phyloP scores from a whole-genome alignment of 2,329 filamentous ascomycete species.

The Aureobasidium sp. region DNA sequence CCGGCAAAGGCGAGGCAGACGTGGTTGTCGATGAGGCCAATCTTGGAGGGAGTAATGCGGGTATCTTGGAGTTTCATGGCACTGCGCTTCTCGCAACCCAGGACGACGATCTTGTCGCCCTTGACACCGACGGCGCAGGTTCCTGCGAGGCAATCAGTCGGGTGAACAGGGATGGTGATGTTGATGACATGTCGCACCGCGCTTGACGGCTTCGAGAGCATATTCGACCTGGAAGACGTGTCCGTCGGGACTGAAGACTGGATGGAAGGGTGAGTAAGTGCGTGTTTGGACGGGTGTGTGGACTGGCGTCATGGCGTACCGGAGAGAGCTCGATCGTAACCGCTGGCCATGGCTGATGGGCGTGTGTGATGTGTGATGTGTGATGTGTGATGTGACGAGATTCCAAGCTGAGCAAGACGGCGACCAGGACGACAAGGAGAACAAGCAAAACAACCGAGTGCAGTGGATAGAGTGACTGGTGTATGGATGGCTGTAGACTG shows the following conservation, averaged over 20 bases:
- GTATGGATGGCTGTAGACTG: not conserved
- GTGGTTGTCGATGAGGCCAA: constrained; percentile 90
- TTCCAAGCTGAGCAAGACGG: no score
- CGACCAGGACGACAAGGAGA: not conserved
- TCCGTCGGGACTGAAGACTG: constrained; percentile 97
- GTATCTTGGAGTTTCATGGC: constrained; percentile 99
- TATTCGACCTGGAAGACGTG: constrained; percentile 99
- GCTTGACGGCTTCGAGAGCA: constrained; percentile 95
- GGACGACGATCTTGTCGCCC: constrained; percentile 85
- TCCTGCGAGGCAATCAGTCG: constrained; percentile 45
- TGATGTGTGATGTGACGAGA: not conserved
- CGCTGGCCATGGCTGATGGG: constrained; percentile 64
- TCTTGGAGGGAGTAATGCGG: constrained; percentile 97
- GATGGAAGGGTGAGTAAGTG: constrained; percentile 2
- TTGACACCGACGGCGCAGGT: constrained; percentile 98
- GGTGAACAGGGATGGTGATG: not conserved
- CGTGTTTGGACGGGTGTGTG: not conserved
- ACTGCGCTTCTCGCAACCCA: constrained; percentile 97
- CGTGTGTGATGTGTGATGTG: no score
- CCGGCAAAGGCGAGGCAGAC: constrained; percentile 96
- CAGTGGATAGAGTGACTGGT: no score
- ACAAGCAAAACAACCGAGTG: not conserved
- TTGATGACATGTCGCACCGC: constrained; percentile 55
- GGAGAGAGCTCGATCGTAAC: constrained; percentile 77
- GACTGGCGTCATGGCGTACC: constrained; percentile 19